Evolutionary conservation across 257 asterid species (phyloP), one percentile per base, ranked within the genome.

Genomic region (Capsicum pubescens): DNA sequence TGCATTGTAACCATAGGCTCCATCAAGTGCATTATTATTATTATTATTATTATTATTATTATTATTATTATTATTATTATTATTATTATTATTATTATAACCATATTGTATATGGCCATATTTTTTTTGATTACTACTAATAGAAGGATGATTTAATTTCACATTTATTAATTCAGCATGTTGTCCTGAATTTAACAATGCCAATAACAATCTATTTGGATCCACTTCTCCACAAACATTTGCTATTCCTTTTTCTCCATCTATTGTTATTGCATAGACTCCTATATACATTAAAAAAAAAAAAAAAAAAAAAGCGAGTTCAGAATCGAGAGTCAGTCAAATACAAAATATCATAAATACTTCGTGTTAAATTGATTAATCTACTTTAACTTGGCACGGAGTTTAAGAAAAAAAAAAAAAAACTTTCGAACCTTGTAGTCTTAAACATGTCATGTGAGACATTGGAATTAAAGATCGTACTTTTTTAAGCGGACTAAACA

Each of bases 211-310:
- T 17, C 61, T 74, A 0, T 74, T 74, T 13, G 81, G 81, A 74
- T 74, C 81, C 61, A 74, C 61, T 42, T 74, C 81, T 1, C 81
- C 81, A 74, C 44, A 82, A 26, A 90, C 80, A 69, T 67, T 70
- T 1, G 79, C 86, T 52, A 81, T 7, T 8, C 95, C 94, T 66
- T 83, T 82, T 52, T 87, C 87, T 19, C 88, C 85, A 84, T 87
- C 89, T 19, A 90, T 87, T 17, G 81, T 86, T 10, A 91, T 80
- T 14, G 86, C 68, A 17, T 90, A 93, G 2, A 66, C 68, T 9
- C 97, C 93, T 92, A 48, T 0, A 60, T 3, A 39, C 5, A 26
- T 26, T 0, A 26, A 1, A 26, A 26, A 26, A 26, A 26, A n/a
- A n/a, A n/a, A n/a, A n/a, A n/a, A n/a, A 26, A 26, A 26, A 21